Evolutionary conservation across 2,329 filamentous ascomycete genomes (phyloP).

Genomic region (Stagonosporopsis chrysanthemi): DNA sequence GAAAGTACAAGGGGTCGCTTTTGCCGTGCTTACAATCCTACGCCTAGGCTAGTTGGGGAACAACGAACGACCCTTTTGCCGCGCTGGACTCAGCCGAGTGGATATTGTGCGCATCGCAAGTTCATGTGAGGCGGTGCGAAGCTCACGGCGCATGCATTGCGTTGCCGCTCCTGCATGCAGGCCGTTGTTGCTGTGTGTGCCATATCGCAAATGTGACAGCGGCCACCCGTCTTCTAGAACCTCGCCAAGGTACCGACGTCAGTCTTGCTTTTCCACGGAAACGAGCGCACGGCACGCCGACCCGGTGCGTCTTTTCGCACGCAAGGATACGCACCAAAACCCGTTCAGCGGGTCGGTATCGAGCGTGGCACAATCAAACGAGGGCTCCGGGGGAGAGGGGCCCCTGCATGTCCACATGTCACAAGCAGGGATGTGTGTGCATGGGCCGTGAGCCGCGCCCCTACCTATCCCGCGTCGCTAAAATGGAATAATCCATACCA

Average conservation of each 20-base stretch:
- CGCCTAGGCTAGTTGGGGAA: slow-evolving; percentile 1
- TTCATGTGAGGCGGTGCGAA: background rate
- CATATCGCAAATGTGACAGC: background rate
- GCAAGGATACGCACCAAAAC: background rate
- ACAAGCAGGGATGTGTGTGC: slow-evolving; percentile 19
- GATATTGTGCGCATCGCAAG: background rate
- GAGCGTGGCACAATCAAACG: slow-evolving; percentile 1
- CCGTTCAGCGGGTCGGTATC: background rate
- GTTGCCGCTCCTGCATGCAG: background rate
- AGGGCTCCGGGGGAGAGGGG: slow-evolving; percentile 5
- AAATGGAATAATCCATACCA: slow-evolving; percentile 1
- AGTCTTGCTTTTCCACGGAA: background rate
- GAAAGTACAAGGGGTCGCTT: slow-evolving; percentile 2
- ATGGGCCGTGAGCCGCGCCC: slow-evolving; percentile 15
- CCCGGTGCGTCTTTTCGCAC: slow-evolving; percentile 4
- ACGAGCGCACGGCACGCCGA: slow-evolving; percentile 1
- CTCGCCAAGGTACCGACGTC: background rate
- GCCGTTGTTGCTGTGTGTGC: background rate
- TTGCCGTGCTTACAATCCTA: slow-evolving; percentile 10
- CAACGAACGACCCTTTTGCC: background rate
- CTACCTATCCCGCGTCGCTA: background rate
- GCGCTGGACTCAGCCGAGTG: background rate
- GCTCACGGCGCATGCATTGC: background rate
- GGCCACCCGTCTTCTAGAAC: background rate
- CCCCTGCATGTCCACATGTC: slow-evolving; percentile 15